These are phyloP conservation scores for Camellia granthamiana DNA, from an alignment of 148 eudicot genomes.

Conservation along the genomic window DNA sequence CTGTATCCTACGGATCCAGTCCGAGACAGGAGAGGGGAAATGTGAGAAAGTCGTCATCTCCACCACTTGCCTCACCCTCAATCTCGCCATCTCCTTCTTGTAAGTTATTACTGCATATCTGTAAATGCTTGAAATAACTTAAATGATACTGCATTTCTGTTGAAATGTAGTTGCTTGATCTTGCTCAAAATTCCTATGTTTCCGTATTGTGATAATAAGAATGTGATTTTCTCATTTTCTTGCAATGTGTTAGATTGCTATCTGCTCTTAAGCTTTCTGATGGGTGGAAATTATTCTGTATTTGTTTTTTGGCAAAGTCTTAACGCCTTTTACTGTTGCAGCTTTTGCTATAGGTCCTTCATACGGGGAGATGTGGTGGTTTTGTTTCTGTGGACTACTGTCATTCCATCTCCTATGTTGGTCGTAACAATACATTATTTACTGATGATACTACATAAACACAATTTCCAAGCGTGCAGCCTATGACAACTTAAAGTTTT, in stretches of 20 bases:
- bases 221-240: background rate
- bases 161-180: too few relatives aligned
- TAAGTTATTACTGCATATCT: slow-evolving; percentile 24
- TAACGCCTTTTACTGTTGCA: slow-evolving; percentile 17
- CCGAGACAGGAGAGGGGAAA: slow-evolving; percentile 14
- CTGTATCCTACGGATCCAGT: slow-evolving; percentile 22
- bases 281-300: background rate
- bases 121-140: background rate
- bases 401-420: slow-evolving; percentile 19
- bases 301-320: background rate
- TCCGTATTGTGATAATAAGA: background rate
- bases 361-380: slow-evolving; percentile 6
- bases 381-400: slow-evolving; percentile 16
- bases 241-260: background rate
- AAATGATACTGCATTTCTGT: too few relatives aligned
- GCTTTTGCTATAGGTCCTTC: slow-evolving; percentile 15
- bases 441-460: background rate
- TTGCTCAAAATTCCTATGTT: background rate
- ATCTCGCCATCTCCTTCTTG: slow-evolving; percentile 22
- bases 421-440: background rate
- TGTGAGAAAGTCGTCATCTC: slow-evolving; percentile 10
- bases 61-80: slow-evolving; percentile 11
- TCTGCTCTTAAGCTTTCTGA: background rate
- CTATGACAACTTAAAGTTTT: slow-evolving; percentile 10
- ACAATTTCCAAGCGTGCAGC: background rate